Evolutionary conservation across 805 yeast species (phyloP), one percentile per base, ranked within the genome.

Genomic region (Ogataea naganishii): DNA sequence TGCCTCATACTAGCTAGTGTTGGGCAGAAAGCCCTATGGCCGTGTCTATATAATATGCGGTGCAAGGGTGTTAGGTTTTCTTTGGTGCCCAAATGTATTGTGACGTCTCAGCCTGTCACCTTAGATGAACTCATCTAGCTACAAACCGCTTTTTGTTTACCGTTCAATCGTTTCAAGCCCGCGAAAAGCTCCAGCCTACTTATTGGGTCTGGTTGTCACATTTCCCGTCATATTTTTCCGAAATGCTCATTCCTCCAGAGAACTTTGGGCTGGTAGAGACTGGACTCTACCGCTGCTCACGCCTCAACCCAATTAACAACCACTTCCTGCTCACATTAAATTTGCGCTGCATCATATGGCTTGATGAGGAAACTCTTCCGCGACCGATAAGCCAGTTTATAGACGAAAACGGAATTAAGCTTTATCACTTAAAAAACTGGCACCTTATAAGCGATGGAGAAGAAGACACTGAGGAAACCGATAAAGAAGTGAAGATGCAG

Each of bases 241-340:
- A n/a, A 18, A 85, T 86, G 96, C 63, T 86, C 19, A 83, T 88
- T 1, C 94, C 95, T 2, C 97, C 98, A 1, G 89, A 85, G 28
- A 83, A 82, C 49, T 92, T 82, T 59, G 95, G 95, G 0, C 64
- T 85, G 18, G 96, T 88, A 4, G 96, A 92, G 55, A 77, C 79
- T 16, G 94, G 94, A 0, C 60, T 89, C 2, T 80, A 82, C 56
- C 66, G 96, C 31, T 83, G 96, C 45, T 69, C 92, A 4, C 75
- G 76, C 42, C 56, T 89, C 8, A 89, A 81, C 35, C 72, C 83
- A 1, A 74, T 82, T 34, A 79, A 82, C 50, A 65, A 78, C 34
- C 80, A 92, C 17, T 89, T 88, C 46, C 49, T 89, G 16, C 80
- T 74, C 33, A 82, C 95, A 0, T 62, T 89, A 18, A 62, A 67